Conservation (phyloP, 352 stramenopile species). For the Globisporangium uncinulatum region DNA sequence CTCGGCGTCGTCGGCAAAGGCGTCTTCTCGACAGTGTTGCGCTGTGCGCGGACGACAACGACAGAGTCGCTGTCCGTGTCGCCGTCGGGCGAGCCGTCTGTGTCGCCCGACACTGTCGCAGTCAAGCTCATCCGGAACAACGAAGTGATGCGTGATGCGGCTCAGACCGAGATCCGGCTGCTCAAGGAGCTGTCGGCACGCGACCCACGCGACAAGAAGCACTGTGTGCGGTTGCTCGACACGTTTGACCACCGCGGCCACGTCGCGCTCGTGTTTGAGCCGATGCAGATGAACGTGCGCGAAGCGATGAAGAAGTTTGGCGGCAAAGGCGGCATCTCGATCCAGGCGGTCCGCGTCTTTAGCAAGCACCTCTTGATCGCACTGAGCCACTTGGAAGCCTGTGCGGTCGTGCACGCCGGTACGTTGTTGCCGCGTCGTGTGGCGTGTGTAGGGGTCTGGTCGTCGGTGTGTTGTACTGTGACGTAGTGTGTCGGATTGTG, state of each 20-base stretch:
- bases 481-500: neutral
- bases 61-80: neutral
- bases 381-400: conserved; percentile 66
- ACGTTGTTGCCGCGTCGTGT: conserved; percentile 10
- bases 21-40: conserved; percentile 98
- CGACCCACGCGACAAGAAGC: conserved; percentile 75
- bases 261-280: conserved; percentile 96
- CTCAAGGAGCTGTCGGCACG: conserved; percentile 67
- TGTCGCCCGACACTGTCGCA: conserved; percentile 39
- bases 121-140: conserved; percentile 95
- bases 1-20: conserved; percentile 94
- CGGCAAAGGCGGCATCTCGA: conserved; percentile 75
- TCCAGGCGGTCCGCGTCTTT: conserved; percentile 82
- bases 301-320: conserved; percentile 90
- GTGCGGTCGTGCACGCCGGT: conserved; percentile 91
- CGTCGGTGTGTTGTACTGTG: neutral
- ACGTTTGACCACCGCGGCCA: conserved; percentile 93
- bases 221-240: conserved; percentile 81
- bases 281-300: conserved; percentile 96
- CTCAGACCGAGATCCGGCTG: conserved; percentile 78
- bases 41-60: conserved; percentile 75
- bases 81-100: too few species aligned
- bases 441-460: neutral
- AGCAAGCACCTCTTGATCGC: conserved; percentile 76
- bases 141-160: conserved; percentile 97